A percentile compares a stretch with the other conserved stretches of the same genome.
phyloP scores from a whole-genome alignment of 352 stramenopile genomes.

The Globisporangium paroecandrum region DNA sequence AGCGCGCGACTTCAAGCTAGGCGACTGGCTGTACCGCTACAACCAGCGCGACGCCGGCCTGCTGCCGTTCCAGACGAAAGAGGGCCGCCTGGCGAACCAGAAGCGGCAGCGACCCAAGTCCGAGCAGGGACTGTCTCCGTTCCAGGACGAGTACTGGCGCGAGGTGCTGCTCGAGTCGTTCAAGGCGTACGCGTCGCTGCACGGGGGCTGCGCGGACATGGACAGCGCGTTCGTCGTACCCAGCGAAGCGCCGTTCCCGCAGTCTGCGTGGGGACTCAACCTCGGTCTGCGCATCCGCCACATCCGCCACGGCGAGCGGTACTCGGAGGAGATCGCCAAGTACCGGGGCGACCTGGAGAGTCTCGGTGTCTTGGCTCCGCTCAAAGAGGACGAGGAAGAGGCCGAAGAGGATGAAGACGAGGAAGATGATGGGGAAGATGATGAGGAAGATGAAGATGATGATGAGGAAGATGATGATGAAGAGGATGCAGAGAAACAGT shows the following conservation, averaged over 20 bases:
- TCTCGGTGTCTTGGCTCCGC: slow-evolving; percentile 13
- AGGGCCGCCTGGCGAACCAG: slow-evolving; percentile 19
- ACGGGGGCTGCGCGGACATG: slow-evolving; percentile 59
- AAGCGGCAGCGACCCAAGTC: slow-evolving; percentile 19
- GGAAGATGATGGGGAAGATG: neutral
- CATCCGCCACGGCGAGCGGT: slow-evolving; percentile 62
- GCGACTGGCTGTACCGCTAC: slow-evolving; percentile 80
- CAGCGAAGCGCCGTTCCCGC: slow-evolving; percentile 45
- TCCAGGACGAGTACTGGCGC: slow-evolving; percentile 71
- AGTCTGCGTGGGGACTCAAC: slow-evolving; percentile 65
- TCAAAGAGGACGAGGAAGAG: neutral
- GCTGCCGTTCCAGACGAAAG: slow-evolving; percentile 40
- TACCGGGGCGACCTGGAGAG: slow-evolving; percentile 40
- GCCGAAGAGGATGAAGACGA: neutral
- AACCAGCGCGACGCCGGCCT: slow-evolving; percentile 32
- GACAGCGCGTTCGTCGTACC: slow-evolving; percentile 58
- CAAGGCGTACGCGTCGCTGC: slow-evolving; percentile 38
- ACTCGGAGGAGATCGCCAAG: slow-evolving; percentile 55
- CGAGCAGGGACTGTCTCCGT: slow-evolving; percentile 26
- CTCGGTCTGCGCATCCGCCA: slow-evolving; percentile 65
- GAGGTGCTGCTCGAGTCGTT: slow-evolving; percentile 70
- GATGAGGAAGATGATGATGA: neutral
- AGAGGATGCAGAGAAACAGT: neutral
- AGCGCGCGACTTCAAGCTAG: slow-evolving; percentile 81
- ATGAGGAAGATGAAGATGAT: neutral